phyloP scores from a whole-genome alignment of 225 moss, liverwort and hornwort genomes.

The Physcomitrium patens region DNA sequence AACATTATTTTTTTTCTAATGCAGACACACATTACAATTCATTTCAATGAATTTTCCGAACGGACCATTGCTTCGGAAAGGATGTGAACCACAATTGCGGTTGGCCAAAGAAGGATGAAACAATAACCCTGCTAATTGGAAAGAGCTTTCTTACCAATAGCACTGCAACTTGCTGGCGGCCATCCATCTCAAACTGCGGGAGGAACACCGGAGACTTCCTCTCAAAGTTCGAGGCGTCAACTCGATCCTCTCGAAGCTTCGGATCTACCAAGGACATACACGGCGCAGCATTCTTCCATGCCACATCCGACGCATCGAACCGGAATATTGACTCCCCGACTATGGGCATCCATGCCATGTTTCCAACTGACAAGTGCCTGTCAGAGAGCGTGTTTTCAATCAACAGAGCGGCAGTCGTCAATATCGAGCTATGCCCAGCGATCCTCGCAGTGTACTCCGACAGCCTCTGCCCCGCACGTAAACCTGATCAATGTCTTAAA shows the following conservation, averaged over 20 bases:
- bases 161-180: slow-evolving; percentile 60
- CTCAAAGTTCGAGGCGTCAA: slow-evolving; percentile 26
- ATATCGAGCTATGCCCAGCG: slow-evolving; percentile 37
- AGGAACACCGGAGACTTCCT: slow-evolving; percentile 51
- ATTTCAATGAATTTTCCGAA: too few relatives aligned
- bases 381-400: slow-evolving; percentile 46
- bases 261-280: slow-evolving; percentile 63
- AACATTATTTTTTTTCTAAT: too few relatives aligned
- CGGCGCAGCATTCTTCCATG: slow-evolving; percentile 55
- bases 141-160: slow-evolving; percentile 46
- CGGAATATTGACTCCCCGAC: slow-evolving; percentile 72
- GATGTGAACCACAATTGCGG: neutral
- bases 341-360: slow-evolving; percentile 74
- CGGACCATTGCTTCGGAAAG: neutral
- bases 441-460: slow-evolving; percentile 39
- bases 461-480: slow-evolving; percentile 29
- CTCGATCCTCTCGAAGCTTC: slow-evolving; percentile 46
- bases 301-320: slow-evolving; percentile 70
- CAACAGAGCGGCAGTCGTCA: slow-evolving; percentile 37
- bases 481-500: slow-evolving; percentile 37
- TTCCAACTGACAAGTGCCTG: slow-evolving; percentile 36
- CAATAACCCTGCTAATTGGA: neutral
- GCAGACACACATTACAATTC: too few relatives aligned
- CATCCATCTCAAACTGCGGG: slow-evolving; percentile 55
- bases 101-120: neutral